Conservation (phyloP, 164 flowering plant species). For the Annona cherimola region DNA sequence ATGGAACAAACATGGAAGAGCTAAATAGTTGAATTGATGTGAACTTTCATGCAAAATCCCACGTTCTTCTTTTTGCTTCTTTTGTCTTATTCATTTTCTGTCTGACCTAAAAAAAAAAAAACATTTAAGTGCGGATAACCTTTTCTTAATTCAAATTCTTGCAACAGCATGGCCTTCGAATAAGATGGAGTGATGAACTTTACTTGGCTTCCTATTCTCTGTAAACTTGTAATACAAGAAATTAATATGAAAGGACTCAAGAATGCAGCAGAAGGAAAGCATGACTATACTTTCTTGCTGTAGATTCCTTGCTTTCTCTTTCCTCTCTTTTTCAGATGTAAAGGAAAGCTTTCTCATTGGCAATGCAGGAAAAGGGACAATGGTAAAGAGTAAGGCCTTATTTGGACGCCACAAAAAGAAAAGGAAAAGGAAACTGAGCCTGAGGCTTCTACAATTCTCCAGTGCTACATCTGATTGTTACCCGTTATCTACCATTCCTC, state of each 20-base stretch:
- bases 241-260: background rate
- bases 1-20: no score
- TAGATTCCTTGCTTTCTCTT: constrained; percentile 2
- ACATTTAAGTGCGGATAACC: no score
- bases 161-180: no score
- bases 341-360: background rate
- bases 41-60: no score
- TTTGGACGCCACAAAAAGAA: background rate
- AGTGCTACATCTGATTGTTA: constrained; percentile 23
- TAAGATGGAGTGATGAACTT: no score
- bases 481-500: constrained; percentile 42
- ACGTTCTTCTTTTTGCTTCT: no score
- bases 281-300: background rate
- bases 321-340: background rate
- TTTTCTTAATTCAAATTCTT: no score
- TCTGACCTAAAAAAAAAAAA: no score
- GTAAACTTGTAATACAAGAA: background rate
- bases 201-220: background rate
- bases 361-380: background rate
- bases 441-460: background rate
- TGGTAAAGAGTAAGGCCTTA: background rate
- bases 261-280: background rate
- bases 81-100: no score
- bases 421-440: background rate
- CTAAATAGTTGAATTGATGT: no score